Evolutionary conservation across 2,329 filamentous ascomycete genomes (phyloP).

Genomic region (Dactylellina drechsleri): DNA sequence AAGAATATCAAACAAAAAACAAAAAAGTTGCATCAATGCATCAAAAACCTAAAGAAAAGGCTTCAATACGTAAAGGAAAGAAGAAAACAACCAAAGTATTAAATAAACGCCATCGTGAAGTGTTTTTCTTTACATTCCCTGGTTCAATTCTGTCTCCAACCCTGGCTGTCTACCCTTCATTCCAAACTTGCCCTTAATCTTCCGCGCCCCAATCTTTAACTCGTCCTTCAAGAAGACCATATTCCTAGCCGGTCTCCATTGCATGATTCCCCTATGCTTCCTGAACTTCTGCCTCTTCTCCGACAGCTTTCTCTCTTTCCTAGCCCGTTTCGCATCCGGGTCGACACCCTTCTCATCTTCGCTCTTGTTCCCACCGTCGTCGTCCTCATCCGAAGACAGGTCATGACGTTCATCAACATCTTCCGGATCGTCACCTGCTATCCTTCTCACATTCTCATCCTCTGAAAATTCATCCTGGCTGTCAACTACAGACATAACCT

Average conservation of each 20-base stretch:
- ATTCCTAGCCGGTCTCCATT: constrained; percentile 91
- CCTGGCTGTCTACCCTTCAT: constrained; percentile 85
- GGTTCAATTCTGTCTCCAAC: constrained; percentile 76
- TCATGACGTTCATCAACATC: constrained; percentile 58
- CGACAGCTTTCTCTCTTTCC: constrained; percentile 58
- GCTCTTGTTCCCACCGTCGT: constrained; percentile 61
- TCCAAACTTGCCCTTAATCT: constrained; percentile 79
- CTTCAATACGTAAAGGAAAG: background rate
- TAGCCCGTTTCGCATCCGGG: constrained; percentile 55
- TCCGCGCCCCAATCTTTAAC: constrained; percentile 78
- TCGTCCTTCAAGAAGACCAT: constrained; percentile 84
- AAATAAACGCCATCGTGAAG: constrained; percentile 1
- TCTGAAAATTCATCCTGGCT: constrained; percentile 56
- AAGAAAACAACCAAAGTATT: background rate
- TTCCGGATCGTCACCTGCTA: constrained; percentile 51
- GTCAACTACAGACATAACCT: constrained; percentile 57
- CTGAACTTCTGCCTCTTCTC: constrained; percentile 70
- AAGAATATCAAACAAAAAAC: background rate
- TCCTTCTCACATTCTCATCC: constrained; percentile 56
- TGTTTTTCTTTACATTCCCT: constrained; percentile 21
- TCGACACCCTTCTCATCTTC: constrained; percentile 38
- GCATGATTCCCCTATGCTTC: constrained; percentile 90
- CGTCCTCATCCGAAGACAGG: constrained; percentile 58
- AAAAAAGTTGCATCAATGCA: background rate
- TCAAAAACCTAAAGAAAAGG: background rate